Evolutionary conservation across 371 early-diverging fungal genomes (phyloP), one percentile per base, ranked within the genome.

Genomic region (Lichtheimia corymbifera): DNA sequence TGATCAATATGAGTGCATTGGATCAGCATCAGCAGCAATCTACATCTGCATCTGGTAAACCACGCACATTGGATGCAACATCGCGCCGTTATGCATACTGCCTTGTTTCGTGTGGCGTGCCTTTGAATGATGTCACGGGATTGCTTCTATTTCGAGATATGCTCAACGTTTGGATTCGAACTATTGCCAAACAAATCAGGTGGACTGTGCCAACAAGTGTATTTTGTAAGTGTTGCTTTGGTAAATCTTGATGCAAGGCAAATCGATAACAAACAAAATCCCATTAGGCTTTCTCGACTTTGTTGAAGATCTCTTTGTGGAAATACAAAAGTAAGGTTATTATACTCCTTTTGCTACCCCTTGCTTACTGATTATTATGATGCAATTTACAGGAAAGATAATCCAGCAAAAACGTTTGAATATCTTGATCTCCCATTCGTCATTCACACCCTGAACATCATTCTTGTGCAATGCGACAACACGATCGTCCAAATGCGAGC

Each of bases 111-210:
- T 77, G 79, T 28, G 69, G 75, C 20, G 65, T 71, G 40, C 25
- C 53, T 15, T 43, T 52, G 18, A 5, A 17, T 51, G 60, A 50
- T 25, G 65, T 70, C 3, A 72, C 47, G n/a, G 47, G 18, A 55
- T 7, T n/a, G 25, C 70, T 68, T 18, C 59, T 81, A 6, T 85
- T 73, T 61, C 72, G 79, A 25, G 82, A 82, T 4, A 83, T 83
- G 83, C 53, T 80, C 25, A 83, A 83, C 61, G 68, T 80, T 35
- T 85, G 83, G 83, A 67, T 85, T 35, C 72, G 79, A n/a, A 62
- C 78, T 7, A 80, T 75, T 11, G 72, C 81, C 12, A 83, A 75
- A 50, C 75, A 55, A 35, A 83, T 84, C 3, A 72, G 76, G 5
- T 62, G 83, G 22, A 76, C 74, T 49, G 77, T 73, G 45, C 77